Conservation (phyloP, 345 rosid species). For the Psidium guajava region DNA sequence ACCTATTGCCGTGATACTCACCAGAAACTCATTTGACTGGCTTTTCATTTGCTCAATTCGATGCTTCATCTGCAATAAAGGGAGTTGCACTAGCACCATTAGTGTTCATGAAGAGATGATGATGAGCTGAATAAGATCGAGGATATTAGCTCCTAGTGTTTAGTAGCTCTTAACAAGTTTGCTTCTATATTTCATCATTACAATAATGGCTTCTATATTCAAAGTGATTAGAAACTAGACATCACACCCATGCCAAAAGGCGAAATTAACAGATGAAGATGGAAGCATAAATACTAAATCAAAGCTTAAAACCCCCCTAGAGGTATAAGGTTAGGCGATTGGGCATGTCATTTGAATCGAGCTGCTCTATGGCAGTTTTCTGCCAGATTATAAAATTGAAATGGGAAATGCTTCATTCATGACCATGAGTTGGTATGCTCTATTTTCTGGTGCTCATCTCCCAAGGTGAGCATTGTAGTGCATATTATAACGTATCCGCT, state of each 20-base stretch:
- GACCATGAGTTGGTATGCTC: background rate
- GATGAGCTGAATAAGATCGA: background rate
- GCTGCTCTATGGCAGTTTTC: background rate
- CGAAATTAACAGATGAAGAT: background rate
- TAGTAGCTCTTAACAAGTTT: no score
- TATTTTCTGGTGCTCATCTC: no score
- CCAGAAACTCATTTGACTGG: slow-evolving; percentile 36
- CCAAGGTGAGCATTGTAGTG: background rate
- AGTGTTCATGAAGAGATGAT: background rate
- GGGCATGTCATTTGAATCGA: background rate
- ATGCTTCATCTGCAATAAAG: no score
- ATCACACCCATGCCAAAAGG: background rate
- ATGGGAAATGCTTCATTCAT: background rate
- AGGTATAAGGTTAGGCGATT: background rate
- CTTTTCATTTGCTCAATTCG: slow-evolving; percentile 10
- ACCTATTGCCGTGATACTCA: slow-evolving; percentile 5
- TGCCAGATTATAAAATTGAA: background rate
- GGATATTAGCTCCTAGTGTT: background rate
- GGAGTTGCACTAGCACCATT: no score
- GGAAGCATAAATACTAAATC: background rate
- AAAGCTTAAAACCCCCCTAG: background rate
- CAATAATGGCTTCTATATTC: background rate
- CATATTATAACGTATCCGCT: background rate
- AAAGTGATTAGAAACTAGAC: background rate
- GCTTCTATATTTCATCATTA: background rate